These are phyloP conservation scores for Blumeria hordei DNA, from an alignment of 2,329 filamentous ascomycete genomes.

Conservation along the genomic window DNA sequence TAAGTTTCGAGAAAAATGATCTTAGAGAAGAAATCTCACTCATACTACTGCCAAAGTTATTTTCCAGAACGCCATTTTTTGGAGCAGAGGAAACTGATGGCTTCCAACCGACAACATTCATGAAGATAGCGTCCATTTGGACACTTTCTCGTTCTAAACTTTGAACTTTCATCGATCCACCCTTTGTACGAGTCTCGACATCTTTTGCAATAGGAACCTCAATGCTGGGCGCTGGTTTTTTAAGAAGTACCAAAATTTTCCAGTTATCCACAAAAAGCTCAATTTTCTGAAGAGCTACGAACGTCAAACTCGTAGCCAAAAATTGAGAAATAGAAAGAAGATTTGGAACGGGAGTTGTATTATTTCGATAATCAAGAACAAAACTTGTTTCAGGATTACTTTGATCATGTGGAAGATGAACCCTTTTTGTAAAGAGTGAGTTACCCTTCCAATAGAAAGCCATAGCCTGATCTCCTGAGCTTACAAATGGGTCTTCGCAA, in stretches of 20 bases:
- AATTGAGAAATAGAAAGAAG: constrained; percentile 77
- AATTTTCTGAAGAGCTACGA: constrained; percentile 69
- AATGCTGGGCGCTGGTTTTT: constrained; percentile 62
- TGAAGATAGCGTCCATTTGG: constrained; percentile 77
- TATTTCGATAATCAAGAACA: constrained; percentile 78
- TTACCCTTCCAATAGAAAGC: constrained; percentile 99
- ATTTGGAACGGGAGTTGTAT: constrained; percentile 65
- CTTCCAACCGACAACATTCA: constrained; percentile 74
- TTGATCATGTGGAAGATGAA: constrained; percentile 45
- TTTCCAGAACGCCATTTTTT: constrained; percentile 11
- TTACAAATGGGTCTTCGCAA: constrained; percentile 92
- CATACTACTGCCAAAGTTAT: constrained; percentile 21
- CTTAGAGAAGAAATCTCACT: constrained; percentile 38
- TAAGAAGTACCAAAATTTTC: constrained; percentile 52
- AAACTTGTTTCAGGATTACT: constrained; percentile 61
- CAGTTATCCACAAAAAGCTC: constrained; percentile 83
- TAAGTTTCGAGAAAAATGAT: constrained; percentile 61
- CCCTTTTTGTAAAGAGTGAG: constrained; percentile 72
- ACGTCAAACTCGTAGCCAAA: constrained; percentile 80
- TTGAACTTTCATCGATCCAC: constrained; percentile 67
- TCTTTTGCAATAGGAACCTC: constrained; percentile 51
- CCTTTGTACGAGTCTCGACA: constrained; percentile 59
- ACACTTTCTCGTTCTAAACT: constrained; percentile 67
- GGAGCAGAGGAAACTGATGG: constrained; percentile 22
- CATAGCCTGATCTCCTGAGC: constrained; percentile 80